phyloP scores from a whole-genome alignment of 179 eudicot genomes.

The Sideroxylon spinosum region DNA sequence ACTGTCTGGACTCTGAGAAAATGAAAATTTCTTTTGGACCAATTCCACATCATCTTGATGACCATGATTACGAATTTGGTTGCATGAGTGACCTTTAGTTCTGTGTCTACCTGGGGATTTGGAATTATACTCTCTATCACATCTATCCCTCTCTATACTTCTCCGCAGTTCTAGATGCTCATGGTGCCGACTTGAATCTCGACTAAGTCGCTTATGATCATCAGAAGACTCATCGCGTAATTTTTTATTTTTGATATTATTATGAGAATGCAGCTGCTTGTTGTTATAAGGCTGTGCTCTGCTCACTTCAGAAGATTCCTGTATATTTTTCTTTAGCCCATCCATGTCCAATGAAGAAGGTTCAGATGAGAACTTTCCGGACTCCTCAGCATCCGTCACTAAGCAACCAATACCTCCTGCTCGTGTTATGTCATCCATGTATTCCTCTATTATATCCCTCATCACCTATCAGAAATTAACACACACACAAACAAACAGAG shows the following conservation, averaged over 20 bases:
- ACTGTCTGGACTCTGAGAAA: slow-evolving; percentile 29
- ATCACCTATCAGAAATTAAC: slow-evolving; percentile 44
- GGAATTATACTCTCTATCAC: slow-evolving; percentile 31
- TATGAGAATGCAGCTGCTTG: slow-evolving; percentile 24
- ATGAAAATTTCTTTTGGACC: slow-evolving; percentile 10
- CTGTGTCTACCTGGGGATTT: slow-evolving; percentile 38
- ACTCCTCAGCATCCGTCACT: slow-evolving; percentile 33
- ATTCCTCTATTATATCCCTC: slow-evolving; percentile 85
- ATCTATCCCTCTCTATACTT: slow-evolving; percentile 28
- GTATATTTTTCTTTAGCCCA: slow-evolving; percentile 20
- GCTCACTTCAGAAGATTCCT: slow-evolving; percentile 19
- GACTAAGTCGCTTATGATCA: slow-evolving; percentile 21
- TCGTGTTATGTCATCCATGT: slow-evolving; percentile 67
- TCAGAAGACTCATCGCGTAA: slow-evolving; percentile 21
- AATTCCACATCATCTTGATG: slow-evolving; percentile 13
- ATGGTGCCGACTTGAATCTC: slow-evolving; percentile 27
- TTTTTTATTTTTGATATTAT: slow-evolving; percentile 17
- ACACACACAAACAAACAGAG: too few species aligned
- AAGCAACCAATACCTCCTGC: slow-evolving; percentile 64
- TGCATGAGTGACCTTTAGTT: slow-evolving; percentile 31
- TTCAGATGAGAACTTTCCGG: slow-evolving; percentile 29
- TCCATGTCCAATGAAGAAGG: slow-evolving; percentile 27
- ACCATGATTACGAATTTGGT: slow-evolving; percentile 16
- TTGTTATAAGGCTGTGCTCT: slow-evolving; percentile 25
- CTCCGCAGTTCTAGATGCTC: slow-evolving; percentile 31